These are phyloP conservation scores for Tetracentron sinense DNA, from an alignment of 164 flowering plant species.

Conservation along the genomic window DNA sequence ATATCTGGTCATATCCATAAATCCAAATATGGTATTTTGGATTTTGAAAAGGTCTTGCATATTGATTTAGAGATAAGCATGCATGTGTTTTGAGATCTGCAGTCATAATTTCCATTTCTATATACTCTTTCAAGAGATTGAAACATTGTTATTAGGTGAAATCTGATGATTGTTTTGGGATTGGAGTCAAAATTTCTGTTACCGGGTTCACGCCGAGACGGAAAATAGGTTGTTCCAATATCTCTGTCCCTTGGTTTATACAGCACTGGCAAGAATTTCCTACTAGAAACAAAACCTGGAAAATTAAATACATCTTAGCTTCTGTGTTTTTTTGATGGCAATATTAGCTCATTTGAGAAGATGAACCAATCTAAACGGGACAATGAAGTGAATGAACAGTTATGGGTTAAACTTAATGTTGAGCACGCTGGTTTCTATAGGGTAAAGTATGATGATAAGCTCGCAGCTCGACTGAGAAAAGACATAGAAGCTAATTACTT, in stretches of 20 bases:
- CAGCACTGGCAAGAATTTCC: conserved; percentile 21
- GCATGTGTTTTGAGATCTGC: no score
- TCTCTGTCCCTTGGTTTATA: conserved; percentile 24
- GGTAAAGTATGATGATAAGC: no score
- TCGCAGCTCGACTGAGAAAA: conserved; percentile 21
- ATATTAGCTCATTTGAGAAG: no score
- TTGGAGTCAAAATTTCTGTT: conserved; percentile 30
- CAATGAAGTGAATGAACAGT: conserved; percentile 8
- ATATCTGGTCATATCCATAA: conserved; percentile 30
- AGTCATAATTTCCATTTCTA: not conserved
- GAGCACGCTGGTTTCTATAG: conserved; percentile 36
- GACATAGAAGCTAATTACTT: conserved; percentile 25
- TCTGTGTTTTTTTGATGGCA: conserved; percentile 8
- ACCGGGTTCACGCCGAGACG: conserved; percentile 22
- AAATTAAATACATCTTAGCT: conserved; percentile 22
- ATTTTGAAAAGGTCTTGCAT: conserved; percentile 29
- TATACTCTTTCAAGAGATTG: not conserved
- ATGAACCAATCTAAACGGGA: no score
- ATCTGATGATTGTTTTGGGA: not conserved
- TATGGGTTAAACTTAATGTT: conserved; percentile 33
- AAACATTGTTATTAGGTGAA: not conserved
- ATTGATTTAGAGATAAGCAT: no score
- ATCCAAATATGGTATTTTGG: conserved; percentile 19
- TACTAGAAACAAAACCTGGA: no score
- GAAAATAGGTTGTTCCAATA: conserved; percentile 32